A percentile compares a stretch with the other conserved stretches of the same genome.
phyloP scores from a whole-genome alignment of 192 early-diverging fungal species.

The Linnemannia exigua region DNA sequence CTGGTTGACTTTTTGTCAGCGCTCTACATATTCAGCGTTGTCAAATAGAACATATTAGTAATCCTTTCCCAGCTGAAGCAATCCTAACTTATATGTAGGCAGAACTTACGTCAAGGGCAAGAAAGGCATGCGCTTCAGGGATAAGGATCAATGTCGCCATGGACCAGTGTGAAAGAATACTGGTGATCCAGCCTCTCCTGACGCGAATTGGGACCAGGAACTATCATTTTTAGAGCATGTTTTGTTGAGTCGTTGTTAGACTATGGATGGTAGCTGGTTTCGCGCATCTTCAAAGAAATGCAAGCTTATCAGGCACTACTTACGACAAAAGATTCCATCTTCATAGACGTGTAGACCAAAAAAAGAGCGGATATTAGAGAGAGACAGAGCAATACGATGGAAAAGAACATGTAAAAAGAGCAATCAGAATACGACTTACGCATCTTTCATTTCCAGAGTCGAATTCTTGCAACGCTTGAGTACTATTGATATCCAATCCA shows the following conservation, averaged over 20 bases:
- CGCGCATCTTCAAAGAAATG: background rate
- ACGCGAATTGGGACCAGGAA: slow-evolving; percentile 33
- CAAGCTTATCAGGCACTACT: background rate
- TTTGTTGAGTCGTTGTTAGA: no score
- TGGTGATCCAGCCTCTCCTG: background rate
- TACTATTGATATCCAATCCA: background rate
- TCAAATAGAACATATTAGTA: no score
- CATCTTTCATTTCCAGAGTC: background rate
- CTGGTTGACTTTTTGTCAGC: slow-evolving; percentile 11
- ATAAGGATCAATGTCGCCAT: slow-evolving; percentile 36
- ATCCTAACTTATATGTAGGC: background rate
- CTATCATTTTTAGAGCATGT: slow-evolving; percentile 1
- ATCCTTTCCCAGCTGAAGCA: no score
- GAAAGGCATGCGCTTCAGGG: slow-evolving; percentile 37
- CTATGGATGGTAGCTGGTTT: no score
- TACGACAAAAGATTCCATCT: slow-evolving; percentile 30
- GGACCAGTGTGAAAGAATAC: slow-evolving; percentile 34
- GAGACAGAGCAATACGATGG: no score
- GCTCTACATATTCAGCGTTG: slow-evolving; percentile 20
- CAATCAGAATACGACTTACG: background rate
- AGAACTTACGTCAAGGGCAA: slow-evolving; percentile 33
- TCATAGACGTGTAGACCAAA: background rate
- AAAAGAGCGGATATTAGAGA: background rate
- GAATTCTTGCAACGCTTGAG: background rate
- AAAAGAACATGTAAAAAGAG: background rate